Base-by-base conservation (phyloP, 257 asterid species). In the Handroanthus guayacan region DNA sequence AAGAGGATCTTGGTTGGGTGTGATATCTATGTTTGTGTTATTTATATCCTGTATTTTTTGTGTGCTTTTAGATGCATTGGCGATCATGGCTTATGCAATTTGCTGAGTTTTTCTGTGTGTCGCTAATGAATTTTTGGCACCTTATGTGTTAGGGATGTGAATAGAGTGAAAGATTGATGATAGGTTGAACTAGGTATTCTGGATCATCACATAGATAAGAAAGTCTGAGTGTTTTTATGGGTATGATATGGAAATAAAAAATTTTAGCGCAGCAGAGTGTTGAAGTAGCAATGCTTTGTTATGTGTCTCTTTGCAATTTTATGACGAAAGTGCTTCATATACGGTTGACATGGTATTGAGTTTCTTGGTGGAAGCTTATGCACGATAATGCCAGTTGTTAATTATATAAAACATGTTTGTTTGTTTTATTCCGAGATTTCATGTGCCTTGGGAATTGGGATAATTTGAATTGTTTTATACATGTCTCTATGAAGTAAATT, bases 1-100 rank as follows among this genome's bases (percentile, higher is more conserved):
- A 12, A 25, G 55, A 67, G 61, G 41, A 37, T 72, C 48, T 68
- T 72, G 61, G 10, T 64, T 45, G 61, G 61, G 17, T 69, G 6
- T 60, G 55, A 11, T 61, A 39, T 70, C 44, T 60, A 9, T 54
- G 52, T 38, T 56, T 39, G 20, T 48, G 17, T 67, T 51, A 50
- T 38, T 25, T 25, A 25, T 73, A 39, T 56, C 36, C 41, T 65
- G 17, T 38, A 18, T 7, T 17, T 17, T 66, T 58, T 12, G 17
- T 37, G 12, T 17, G 61, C 17, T 16, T 77, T 69, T 13, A 37
- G 18, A 37, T 62, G 64, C 61, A 45, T 31, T 74, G 67, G 16
- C 61, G 25, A 54, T 18, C 36, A 5, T 34, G 64, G n/a, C 25
- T 54, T 62, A 6, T 45, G 47, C 25, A 11, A 34, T 16, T 44